Conservation (phyloP, 2,329 filamentous ascomycete genomes). For the Dactylellina sp. region DNA sequence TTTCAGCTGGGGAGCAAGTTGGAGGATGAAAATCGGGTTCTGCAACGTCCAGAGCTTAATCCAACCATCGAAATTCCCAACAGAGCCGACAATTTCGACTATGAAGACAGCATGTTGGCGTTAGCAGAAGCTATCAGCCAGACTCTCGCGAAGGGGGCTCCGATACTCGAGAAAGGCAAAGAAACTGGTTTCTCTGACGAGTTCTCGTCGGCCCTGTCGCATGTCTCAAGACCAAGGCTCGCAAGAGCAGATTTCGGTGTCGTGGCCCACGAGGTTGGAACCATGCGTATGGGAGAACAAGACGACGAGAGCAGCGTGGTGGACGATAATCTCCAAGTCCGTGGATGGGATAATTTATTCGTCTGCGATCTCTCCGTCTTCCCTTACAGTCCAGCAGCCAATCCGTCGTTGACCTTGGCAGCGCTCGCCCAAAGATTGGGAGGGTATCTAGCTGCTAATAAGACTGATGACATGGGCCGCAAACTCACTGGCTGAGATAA, state of each 20-base stretch:
- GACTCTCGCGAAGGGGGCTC: not conserved
- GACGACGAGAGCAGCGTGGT: not conserved
- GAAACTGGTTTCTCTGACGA: no score
- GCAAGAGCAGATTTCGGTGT: constrained; percentile 10
- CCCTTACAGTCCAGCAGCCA: constrained; percentile 15
- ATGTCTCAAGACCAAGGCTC: not conserved
- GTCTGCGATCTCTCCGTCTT: constrained; percentile 30
- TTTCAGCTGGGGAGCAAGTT: constrained; percentile 6
- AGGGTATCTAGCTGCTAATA: not conserved
- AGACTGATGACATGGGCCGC: no score
- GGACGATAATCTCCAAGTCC: not conserved
- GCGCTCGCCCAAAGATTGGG: constrained; percentile 14
- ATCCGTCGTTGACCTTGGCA: constrained; percentile 8
- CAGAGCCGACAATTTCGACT: not conserved
- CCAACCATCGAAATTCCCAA: constrained; percentile 10
- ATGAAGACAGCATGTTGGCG: not conserved
- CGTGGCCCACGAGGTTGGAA: constrained; percentile 22
- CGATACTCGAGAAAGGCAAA: not conserved
- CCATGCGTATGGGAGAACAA: constrained; percentile 16
- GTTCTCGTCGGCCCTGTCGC: no score
- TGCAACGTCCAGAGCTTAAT: not conserved
- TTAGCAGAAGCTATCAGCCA: not conserved
- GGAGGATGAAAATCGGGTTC: constrained; percentile 8
- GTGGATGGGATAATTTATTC: constrained; percentile 4
- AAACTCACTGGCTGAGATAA: no score